A percentile compares a stretch with the other conserved stretches of the same genome.
Evolutionary conservation across 2,329 filamentous ascomycete species (phyloP).

Genomic region (Metarhizium humberi): DNA sequence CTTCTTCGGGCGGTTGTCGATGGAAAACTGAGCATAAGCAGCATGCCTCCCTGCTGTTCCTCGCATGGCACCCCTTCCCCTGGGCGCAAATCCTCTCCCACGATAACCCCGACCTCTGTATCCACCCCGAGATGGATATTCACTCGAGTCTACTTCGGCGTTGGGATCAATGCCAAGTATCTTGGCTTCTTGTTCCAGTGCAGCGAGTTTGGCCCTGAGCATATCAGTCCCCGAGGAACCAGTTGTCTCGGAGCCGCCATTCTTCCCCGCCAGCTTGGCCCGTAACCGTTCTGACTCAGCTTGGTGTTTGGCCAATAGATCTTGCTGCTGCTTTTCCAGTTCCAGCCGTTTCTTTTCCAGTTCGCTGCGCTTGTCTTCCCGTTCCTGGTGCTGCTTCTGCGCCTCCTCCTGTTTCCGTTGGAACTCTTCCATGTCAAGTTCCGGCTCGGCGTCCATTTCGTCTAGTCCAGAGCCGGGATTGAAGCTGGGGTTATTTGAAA

Average conservation of each 20-base stretch:
- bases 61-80: conserved; percentile 30
- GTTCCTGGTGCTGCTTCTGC: conserved; percentile 60
- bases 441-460: conserved; percentile 30
- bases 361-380: conserved; percentile 51
- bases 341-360: conserved; percentile 53
- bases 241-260: conserved; percentile 16
- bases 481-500: conserved; percentile 15
- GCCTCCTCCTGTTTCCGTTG: conserved; percentile 60
- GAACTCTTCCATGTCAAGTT: conserved; percentile 63
- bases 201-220: conserved; percentile 62
- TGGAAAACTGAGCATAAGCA: conserved; percentile 52
- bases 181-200: conserved; percentile 64
- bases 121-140: conserved; percentile 23
- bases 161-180: conserved; percentile 58
- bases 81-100: conserved; percentile 22
- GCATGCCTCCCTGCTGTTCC: conserved; percentile 40
- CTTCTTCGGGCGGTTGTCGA: conserved; percentile 68
- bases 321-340: conserved; percentile 54
- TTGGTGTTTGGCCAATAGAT: conserved; percentile 52
- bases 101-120: conserved; percentile 26
- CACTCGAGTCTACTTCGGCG: conserved; percentile 33
- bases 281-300: conserved; percentile 58
- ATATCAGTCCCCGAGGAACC: conserved; percentile 46
- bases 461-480: conserved; percentile 10
- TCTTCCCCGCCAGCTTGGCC: conserved; percentile 35